Evolutionary conservation across 345 rosid species (phyloP).

Genomic region (Arabidopsis suecica): DNA sequence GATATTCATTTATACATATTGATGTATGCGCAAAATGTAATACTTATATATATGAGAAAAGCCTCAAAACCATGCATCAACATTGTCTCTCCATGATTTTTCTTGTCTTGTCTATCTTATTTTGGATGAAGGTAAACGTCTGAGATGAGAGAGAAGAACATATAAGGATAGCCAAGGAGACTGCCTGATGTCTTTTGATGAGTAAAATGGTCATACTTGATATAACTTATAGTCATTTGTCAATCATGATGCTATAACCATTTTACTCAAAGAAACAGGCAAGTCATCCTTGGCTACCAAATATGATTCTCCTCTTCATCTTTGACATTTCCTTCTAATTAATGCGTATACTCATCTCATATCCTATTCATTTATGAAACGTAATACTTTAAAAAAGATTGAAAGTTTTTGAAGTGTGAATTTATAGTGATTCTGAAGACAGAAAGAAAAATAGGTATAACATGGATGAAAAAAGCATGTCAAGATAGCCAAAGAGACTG

Average conservation of each 20-base stretch:
- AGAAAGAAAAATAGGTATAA: conserved; percentile 3
- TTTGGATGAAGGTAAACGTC: neutral
- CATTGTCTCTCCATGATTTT: neutral
- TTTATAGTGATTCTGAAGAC: neutral
- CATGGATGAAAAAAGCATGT: conserved; percentile 38
- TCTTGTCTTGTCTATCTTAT: neutral
- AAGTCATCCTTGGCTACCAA: conserved; percentile 49
- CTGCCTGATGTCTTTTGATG: conserved; percentile 27
- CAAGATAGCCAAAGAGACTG: conserved; percentile 43
- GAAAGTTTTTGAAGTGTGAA: neutral
- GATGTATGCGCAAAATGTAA: neutral
- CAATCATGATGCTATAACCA: conserved; percentile 9
- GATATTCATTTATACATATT: neutral
- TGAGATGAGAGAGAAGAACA: conserved; percentile 36
- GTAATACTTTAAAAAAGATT: neutral
- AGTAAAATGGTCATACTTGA: conserved; percentile 11
- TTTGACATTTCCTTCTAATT: conserved; percentile 33
- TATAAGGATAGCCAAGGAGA: conserved; percentile 44
- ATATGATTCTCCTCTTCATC: conserved; percentile 39
- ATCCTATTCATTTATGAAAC: neutral
- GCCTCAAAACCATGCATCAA: conserved; percentile 2
- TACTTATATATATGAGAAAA: neutral
- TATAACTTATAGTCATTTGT: neutral
- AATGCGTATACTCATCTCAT: conserved; percentile 1
- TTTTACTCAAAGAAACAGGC: conserved; percentile 36